Percentiles rank a stretch among this genome's conserved stretches.
These are phyloP conservation scores for Aulographum hederae DNA, from an alignment of 2,329 filamentous ascomycete genomes.

Conservation along the genomic window DNA sequence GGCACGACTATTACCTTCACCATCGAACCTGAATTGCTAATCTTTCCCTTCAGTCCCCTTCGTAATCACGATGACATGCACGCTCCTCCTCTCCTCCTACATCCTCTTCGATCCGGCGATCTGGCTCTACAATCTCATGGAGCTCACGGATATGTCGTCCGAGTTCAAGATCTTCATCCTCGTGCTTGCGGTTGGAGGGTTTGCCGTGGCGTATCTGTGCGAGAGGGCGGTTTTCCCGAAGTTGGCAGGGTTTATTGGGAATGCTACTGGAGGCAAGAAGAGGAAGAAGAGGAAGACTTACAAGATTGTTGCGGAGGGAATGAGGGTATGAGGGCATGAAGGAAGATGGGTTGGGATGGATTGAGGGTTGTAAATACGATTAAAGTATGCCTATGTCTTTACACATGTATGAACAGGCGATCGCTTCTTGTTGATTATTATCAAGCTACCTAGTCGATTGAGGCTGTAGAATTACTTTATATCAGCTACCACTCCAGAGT, in stretches of 20 bases:
- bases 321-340: too few species aligned
- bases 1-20: background rate
- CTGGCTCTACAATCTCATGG: conserved; percentile 59
- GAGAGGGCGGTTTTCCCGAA: conserved; percentile 55
- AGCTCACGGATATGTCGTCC: conserved; percentile 59
- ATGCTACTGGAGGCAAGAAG: conserved; percentile 34
- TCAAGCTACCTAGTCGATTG: too few species aligned
- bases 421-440: too few species aligned
- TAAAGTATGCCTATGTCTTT: too few species aligned
- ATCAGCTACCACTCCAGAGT: too few species aligned
- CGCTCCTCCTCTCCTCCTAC: conserved; percentile 51
- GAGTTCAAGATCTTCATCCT: conserved; percentile 60
- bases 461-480: too few species aligned
- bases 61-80: conserved; percentile 52
- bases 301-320: conserved; percentile 43
- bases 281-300: conserved; percentile 75
- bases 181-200: conserved; percentile 48
- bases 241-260: conserved; percentile 52
- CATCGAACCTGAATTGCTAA: conserved; percentile 14
- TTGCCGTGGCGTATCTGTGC: conserved; percentile 48
- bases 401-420: too few species aligned
- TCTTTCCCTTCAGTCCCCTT: too few species aligned
- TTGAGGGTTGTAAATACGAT: too few species aligned
- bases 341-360: too few species aligned
- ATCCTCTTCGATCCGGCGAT: conserved; percentile 61